Evolutionary conservation across 495 filamentous ascomycete species (phyloP).

Genomic region (Trichoderma orchidacearum): DNA sequence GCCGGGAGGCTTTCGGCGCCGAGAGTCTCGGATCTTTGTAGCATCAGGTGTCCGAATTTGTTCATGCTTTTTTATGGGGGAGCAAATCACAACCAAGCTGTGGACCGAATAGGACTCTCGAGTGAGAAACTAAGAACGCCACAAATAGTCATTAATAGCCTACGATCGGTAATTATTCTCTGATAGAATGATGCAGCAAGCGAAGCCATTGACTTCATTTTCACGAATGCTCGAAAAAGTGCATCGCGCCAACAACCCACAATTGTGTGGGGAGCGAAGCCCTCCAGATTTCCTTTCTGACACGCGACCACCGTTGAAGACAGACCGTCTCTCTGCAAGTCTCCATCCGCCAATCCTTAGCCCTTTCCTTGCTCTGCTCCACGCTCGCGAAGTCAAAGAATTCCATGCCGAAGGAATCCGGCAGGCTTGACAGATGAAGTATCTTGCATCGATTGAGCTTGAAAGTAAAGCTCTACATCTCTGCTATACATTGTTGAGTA

Average conservation of each 20-base stretch:
- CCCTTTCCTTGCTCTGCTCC: too few species aligned
- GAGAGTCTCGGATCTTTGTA: neutral
- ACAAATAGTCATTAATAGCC: neutral
- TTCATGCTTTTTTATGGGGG: too few species aligned
- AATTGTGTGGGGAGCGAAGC: neutral
- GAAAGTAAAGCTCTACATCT: too few species aligned
- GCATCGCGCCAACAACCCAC: neutral
- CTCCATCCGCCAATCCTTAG: too few species aligned
- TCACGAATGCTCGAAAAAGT: too few species aligned
- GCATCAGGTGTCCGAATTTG: neutral
- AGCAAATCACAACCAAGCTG: neutral
- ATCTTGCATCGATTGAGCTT: too few species aligned
- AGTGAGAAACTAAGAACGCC: neutral
- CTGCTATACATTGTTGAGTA: too few species aligned
- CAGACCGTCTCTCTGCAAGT: neutral
- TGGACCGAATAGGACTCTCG: neutral
- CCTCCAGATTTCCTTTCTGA: neutral
- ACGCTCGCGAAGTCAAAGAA: too few species aligned
- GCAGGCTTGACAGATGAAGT: too few species aligned
- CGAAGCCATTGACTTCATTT: too few species aligned
- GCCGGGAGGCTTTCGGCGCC: too few species aligned
- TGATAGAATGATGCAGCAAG: neutral
- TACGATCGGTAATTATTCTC: neutral
- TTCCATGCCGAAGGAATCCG: too few species aligned
- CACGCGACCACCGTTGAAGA: neutral